These are phyloP conservation scores for Aulographum hederae DNA, from an alignment of 2,329 filamentous ascomycete genomes.

Conservation along the genomic window DNA sequence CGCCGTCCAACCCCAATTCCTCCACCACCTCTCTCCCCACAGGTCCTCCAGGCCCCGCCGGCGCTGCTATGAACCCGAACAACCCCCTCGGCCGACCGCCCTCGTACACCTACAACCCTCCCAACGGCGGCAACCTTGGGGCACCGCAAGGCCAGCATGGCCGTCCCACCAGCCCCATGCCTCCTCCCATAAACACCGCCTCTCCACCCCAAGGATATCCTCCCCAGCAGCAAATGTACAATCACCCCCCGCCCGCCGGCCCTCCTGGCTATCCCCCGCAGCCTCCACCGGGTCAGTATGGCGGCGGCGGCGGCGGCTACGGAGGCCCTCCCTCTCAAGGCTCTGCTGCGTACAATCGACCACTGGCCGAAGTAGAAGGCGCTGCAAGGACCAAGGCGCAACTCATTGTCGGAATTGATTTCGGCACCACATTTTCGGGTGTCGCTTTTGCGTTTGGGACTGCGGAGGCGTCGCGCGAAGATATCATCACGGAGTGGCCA, in stretches of 20 bases:
- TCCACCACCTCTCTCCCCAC: conserved; percentile 5
- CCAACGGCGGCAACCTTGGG: conserved; percentile 14
- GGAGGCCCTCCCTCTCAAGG: conserved; percentile 13
- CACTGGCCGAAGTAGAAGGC: conserved; percentile 55
- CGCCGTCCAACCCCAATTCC: conserved; percentile 2
- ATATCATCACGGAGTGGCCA: conserved; percentile 98
- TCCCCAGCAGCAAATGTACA: conserved; percentile 22
- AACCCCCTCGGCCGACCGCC: conserved; percentile 41
- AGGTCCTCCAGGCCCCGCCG: too few species aligned
- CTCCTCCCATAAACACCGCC: conserved; percentile 35
- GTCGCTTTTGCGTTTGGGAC: conserved; percentile 88
- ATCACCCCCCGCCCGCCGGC: conserved; percentile 15
- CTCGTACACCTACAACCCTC: conserved; percentile 39
- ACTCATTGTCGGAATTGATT: conserved; percentile 96
- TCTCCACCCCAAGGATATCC: conserved; percentile 27
- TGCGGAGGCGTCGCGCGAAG: conserved; percentile 92
- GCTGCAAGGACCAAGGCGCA: conserved; percentile 85
- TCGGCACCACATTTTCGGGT: conserved; percentile 95
- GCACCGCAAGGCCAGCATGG: conserved; percentile 19
- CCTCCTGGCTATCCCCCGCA: conserved; percentile 19
- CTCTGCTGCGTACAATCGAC: conserved; percentile 12
- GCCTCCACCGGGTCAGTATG: conserved; percentile 10
- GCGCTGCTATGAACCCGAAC: conserved; percentile 34
- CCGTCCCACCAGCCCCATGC: conserved; percentile 34
- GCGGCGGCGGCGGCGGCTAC: conserved; percentile 9